Evolutionary conservation across 2,329 filamentous ascomycete species (phyloP).

Genomic region (Clonostachys sp.): DNA sequence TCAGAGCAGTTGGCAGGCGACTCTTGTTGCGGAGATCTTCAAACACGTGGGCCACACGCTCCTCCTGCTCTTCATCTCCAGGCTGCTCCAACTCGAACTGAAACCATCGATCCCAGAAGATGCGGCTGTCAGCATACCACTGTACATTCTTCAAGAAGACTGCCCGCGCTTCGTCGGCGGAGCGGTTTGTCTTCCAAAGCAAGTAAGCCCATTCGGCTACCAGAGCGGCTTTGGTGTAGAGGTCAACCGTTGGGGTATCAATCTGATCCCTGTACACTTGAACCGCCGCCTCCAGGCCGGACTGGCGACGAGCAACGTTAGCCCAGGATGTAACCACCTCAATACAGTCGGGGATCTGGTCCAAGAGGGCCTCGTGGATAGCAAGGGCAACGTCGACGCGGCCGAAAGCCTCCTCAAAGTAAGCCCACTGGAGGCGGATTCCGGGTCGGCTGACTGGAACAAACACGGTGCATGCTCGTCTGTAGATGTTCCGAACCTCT

Average conservation of each 20-base stretch:
- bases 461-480: slow-evolving; percentile 78
- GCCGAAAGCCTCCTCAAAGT: slow-evolving; percentile 85
- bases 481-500: slow-evolving; percentile 87
- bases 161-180: slow-evolving; percentile 73
- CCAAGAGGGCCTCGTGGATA: slow-evolving; percentile 78
- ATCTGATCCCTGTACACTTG: slow-evolving; percentile 79
- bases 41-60: slow-evolving; percentile 77
- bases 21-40: slow-evolving; percentile 71
- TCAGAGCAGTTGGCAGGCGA: slow-evolving; percentile 58
- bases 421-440: slow-evolving; percentile 85
- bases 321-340: slow-evolving; percentile 87
- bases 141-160: slow-evolving; percentile 80
- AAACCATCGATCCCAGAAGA: slow-evolving; percentile 89
- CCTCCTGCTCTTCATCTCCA: slow-evolving; percentile 57
- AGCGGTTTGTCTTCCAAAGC: slow-evolving; percentile 83
- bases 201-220: slow-evolving; percentile 85
- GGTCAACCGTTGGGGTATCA: slow-evolving; percentile 64
- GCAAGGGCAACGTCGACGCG: slow-evolving; percentile 75
- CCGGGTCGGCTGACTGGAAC: slow-evolving; percentile 82
- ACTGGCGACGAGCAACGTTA: slow-evolving; percentile 79
- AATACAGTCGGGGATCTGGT: slow-evolving; percentile 72
- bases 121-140: slow-evolving; percentile 77
- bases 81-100: slow-evolving; percentile 82
- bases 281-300: slow-evolving; percentile 79
- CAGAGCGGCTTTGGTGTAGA: slow-evolving; percentile 79